Conservation (phyloP, 2,329 filamentous ascomycete genomes). For the Diaporthe humulicola region DNA sequence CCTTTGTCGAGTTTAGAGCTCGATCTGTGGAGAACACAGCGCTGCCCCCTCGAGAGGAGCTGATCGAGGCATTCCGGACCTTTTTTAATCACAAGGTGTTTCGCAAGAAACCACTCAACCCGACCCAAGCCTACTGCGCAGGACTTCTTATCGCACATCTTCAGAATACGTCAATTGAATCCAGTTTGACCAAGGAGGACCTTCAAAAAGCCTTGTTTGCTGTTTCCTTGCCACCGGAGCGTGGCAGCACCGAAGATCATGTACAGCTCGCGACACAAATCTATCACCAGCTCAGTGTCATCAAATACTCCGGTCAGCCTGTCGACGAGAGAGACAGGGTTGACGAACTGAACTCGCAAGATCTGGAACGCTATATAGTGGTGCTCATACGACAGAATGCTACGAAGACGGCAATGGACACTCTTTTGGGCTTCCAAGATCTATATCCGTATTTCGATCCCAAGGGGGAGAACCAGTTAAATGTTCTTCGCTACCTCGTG, state of each 20-base stretch:
- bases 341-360: constrained; percentile 42
- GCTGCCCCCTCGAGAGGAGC: constrained; percentile 71
- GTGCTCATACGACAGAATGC: constrained; percentile 68
- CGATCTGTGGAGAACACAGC: constrained; percentile 74
- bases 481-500: constrained; percentile 62
- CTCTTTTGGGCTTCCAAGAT: constrained; percentile 49
- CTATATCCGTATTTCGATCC: constrained; percentile 48
- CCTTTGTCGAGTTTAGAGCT: constrained; percentile 77
- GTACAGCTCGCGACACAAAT: constrained; percentile 61
- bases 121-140: constrained; percentile 75
- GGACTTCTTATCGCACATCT: constrained; percentile 65
- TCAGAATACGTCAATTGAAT: constrained; percentile 68
- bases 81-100: constrained; percentile 72
- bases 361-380: constrained; percentile 53
- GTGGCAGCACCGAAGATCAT: constrained; percentile 60
- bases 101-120: constrained; percentile 67
- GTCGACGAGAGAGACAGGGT: constrained; percentile 1
- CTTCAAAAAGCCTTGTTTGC: constrained; percentile 60
- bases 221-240: constrained; percentile 55
- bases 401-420: constrained; percentile 64
- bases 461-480: constrained; percentile 41
- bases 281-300: constrained; percentile 52
- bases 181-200: constrained; percentile 55
- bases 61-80: constrained; percentile 73
- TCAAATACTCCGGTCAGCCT: neutral